These are phyloP conservation scores for Saccharomyces mikatae DNA, from an alignment of 805 yeast species.

Conservation along the genomic window DNA sequence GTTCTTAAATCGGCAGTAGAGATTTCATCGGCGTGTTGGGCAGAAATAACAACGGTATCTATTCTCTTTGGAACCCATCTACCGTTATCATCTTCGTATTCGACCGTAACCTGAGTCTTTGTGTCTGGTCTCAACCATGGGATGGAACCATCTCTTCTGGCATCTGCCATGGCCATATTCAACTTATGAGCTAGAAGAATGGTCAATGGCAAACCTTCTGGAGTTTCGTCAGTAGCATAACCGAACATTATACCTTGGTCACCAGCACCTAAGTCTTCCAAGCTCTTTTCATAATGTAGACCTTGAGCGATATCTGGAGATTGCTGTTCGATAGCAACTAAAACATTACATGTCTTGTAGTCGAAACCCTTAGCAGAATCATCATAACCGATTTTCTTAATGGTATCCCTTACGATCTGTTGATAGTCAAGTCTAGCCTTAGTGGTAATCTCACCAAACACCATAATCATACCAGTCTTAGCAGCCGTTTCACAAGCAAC, in stretches of 20 bases:
- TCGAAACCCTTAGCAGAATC: constrained; percentile 91
- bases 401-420: constrained; percentile 92
- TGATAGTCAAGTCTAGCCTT: constrained; percentile 90
- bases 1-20: constrained; percentile 81
- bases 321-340: constrained; percentile 97
- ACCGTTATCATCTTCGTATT: constrained; percentile 86
- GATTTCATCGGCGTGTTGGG: constrained; percentile 93
- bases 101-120: constrained; percentile 96
- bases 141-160: constrained; percentile 88
- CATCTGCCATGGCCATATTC: constrained; percentile 88
- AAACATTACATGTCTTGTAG: constrained; percentile 95
- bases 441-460: constrained; percentile 97
- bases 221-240: constrained; percentile 96
- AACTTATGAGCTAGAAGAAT: constrained; percentile 86
- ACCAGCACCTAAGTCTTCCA: constrained; percentile 97
- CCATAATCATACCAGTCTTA: constrained; percentile 97
- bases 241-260: constrained; percentile 99
- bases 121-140: constrained; percentile 98
- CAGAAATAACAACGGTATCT: constrained; percentile 90
- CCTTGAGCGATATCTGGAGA: constrained; percentile 98
- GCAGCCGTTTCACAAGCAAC: constrained; percentile 98
- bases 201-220: constrained; percentile 90
- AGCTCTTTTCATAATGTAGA: constrained; percentile 87
- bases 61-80: constrained; percentile 91
- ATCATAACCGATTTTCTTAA: constrained; percentile 96